Percentiles rank a stretch among this genome's conserved stretches.
These are phyloP conservation scores for Russula compacta DNA, from an alignment of 768 basidiomycete species.

Conservation along the genomic window DNA sequence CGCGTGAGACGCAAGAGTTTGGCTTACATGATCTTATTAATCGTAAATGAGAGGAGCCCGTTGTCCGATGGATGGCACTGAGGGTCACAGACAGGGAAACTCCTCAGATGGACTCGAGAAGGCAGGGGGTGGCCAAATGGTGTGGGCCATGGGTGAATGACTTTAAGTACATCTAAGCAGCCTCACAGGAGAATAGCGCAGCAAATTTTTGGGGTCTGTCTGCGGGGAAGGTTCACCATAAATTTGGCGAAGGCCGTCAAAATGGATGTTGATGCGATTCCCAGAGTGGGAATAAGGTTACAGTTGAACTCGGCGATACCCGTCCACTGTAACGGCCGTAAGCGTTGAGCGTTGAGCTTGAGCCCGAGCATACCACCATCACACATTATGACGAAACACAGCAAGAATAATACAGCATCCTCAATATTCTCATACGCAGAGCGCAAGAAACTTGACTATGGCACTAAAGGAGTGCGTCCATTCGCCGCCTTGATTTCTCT, in stretches of 20 bases:
- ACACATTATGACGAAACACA: constrained; percentile 68
- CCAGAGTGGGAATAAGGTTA: background rate
- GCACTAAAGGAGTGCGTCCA: constrained; percentile 58
- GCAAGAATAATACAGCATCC: constrained; percentile 84
- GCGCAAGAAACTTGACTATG: constrained; percentile 78
- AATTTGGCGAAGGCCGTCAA: background rate
- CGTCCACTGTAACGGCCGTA: background rate
- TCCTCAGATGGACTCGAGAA: background rate
- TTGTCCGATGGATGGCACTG: background rate
- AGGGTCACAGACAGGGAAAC: background rate
- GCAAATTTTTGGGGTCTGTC: background rate
- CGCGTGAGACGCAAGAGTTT: background rate
- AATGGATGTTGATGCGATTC: background rate
- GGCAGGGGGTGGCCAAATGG: background rate
- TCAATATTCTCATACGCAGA: constrained; percentile 88
- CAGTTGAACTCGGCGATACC: background rate
- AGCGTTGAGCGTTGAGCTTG: no score
- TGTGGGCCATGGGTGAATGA: background rate
- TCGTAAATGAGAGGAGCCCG: background rate
- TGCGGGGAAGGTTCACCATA: background rate
- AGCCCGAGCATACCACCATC: background rate
- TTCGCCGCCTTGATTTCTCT: background rate
- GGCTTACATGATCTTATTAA: background rate
- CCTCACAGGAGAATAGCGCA: background rate
- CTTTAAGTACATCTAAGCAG: background rate